Evolutionary conservation across 345 rosid genomes (phyloP).

Genomic region (Brassica juncea): DNA sequence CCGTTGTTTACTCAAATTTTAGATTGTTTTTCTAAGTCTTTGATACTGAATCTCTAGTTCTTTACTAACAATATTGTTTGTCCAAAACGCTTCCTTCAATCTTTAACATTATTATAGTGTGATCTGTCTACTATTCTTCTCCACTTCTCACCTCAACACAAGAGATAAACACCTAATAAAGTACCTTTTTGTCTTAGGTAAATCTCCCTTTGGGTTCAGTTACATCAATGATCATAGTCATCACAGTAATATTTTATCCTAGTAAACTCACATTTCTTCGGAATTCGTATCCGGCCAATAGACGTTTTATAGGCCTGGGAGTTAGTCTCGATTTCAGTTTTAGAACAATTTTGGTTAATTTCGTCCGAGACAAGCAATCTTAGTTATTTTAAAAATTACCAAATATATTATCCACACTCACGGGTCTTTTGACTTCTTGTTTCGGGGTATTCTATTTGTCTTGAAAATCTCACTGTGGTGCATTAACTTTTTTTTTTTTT

Average conservation of each 20-base stretch:
- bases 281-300: background rate
- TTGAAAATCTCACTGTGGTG: constrained; percentile 24
- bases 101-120: background rate
- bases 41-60: background rate
- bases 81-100: background rate
- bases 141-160: constrained; percentile 2
- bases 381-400: background rate
- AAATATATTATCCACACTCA: constrained; percentile 9
- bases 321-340: background rate
- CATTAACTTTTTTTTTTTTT: constrained; percentile 9
- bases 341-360: background rate
- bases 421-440: constrained; percentile 29
- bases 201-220: background rate
- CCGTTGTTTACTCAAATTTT: background rate
- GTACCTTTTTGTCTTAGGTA: background rate
- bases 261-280: background rate
- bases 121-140: background rate
- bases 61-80: background rate
- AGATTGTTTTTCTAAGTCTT: background rate
- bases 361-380: background rate
- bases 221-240: background rate
- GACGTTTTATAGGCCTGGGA: background rate
- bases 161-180: constrained; percentile 9
- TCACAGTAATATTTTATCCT: background rate
- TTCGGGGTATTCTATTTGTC: background rate